These are phyloP conservation scores for Phytophthora sojae DNA, from an alignment of 352 stramenopile species.

Conservation along the genomic window DNA sequence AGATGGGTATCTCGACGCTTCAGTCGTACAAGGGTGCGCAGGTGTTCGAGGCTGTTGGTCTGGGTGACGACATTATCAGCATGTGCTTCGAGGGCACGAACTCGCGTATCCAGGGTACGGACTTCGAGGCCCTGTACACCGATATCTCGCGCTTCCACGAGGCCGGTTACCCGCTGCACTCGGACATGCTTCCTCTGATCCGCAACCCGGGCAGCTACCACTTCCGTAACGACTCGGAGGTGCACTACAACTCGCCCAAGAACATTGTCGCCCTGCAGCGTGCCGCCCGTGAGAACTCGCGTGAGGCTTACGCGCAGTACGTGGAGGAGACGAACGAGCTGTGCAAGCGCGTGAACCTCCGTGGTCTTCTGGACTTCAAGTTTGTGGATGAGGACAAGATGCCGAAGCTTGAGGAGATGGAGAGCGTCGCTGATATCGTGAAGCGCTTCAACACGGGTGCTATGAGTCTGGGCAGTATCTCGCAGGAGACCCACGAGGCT, in stretches of 20 bases:
- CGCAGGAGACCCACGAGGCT: constrained; percentile 95
- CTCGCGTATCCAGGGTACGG: constrained; percentile 92
- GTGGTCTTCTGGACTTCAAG: constrained; percentile 96
- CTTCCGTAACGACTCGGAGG: constrained; percentile 94
- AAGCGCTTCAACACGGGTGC: constrained; percentile 97
- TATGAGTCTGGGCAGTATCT: constrained; percentile 97
- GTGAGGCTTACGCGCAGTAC: constrained; percentile 94
- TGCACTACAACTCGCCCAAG: constrained; percentile 96
- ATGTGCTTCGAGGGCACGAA: constrained; percentile 89
- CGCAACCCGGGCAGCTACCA: constrained; percentile 96
- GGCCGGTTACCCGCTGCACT: constrained; percentile 86
- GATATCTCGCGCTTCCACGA: constrained; percentile 95
- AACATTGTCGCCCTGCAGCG: constrained; percentile 96
- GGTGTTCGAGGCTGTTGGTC: constrained; percentile 96
- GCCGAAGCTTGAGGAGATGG: constrained; percentile 92
- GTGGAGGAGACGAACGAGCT: constrained; percentile 90
- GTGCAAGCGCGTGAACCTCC: constrained; percentile 92
- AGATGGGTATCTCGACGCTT: constrained; percentile 97
- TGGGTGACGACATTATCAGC: constrained; percentile 93
- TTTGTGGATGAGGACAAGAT: constrained; percentile 91
- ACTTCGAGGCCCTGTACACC: constrained; percentile 95
- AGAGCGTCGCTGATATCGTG: constrained; percentile 93
- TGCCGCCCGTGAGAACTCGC: constrained; percentile 92
- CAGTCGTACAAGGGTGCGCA: constrained; percentile 96
- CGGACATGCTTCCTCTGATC: constrained; percentile 86